A percentile compares a stretch with the other conserved stretches of the same genome.
These are phyloP conservation scores for Dendrobium huoshanense DNA, from an alignment of 106 monocot species.

Conservation along the genomic window DNA sequence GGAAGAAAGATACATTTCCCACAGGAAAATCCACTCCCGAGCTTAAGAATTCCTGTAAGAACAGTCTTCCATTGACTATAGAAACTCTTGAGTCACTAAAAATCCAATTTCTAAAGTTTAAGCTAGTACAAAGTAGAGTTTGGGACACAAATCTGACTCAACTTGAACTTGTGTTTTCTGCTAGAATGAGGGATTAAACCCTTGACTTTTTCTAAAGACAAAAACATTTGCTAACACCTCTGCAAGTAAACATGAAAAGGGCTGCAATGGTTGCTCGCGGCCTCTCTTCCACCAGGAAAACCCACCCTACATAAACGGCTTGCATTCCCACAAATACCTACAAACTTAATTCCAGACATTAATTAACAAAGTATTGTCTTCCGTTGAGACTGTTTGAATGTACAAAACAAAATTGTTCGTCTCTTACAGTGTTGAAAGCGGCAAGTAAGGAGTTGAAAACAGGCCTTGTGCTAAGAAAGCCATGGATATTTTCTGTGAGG, in stretches of 20 bases:
- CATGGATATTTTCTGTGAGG: constrained; percentile 43
- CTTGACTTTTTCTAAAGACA: no score
- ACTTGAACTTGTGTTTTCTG: no score
- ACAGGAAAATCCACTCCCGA: constrained; percentile 90
- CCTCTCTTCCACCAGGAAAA: constrained; percentile 54
- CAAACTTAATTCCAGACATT: no score
- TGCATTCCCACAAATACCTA: constrained; percentile 87
- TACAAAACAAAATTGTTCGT: no score
- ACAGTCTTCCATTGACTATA: no score
- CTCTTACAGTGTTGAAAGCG: constrained; percentile 70
- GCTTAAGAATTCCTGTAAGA: constrained; percentile 53
- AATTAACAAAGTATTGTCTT: no score
- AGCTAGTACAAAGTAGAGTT: no score
- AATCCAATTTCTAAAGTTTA: no score
- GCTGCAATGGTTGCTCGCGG: constrained; percentile 64
- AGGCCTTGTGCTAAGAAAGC: constrained; percentile 33
- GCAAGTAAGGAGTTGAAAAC: constrained; percentile 73
- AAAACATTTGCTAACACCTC: constrained; percentile 30
- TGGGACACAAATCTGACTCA: no score
- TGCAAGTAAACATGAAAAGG: constrained; percentile 86
- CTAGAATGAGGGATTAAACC: no score
- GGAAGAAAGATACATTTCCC: constrained; percentile 92
- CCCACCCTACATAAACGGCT: constrained; percentile 61
- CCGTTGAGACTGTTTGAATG: no score
- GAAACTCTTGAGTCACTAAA: not conserved